Conservation (phyloP, 371 early-diverging fungal genomes). For the Umbelopsis sp. region DNA sequence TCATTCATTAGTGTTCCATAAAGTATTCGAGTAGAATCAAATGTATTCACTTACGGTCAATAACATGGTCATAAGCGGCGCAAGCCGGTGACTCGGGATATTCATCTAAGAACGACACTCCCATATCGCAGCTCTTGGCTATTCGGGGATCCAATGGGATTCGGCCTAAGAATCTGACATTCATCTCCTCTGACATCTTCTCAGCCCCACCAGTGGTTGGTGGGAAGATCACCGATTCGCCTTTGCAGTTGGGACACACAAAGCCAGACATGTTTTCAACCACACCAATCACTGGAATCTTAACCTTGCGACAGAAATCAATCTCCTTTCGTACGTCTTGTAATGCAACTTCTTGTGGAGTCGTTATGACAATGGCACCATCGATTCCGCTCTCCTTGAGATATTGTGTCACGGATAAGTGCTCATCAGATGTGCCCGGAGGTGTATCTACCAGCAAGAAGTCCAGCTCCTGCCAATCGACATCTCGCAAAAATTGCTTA, state of each 20-base stretch:
- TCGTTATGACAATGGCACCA: conserved; percentile 96
- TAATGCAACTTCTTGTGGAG: conserved; percentile 97
- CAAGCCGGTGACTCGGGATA: conserved; percentile 89
- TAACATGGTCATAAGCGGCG: conserved; percentile 72
- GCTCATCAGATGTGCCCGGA: conserved; percentile 99
- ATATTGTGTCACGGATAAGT: conserved; percentile 84
- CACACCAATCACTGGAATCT: conserved; percentile 90
- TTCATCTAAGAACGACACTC: conserved; percentile 85
- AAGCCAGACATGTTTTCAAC: conserved; percentile 99
- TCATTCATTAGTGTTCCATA: no score
- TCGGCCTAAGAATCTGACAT: conserved; percentile 77
- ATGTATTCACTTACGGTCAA: conserved; percentile 49
- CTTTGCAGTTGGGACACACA: conserved; percentile 92
- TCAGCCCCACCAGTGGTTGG: conserved; percentile 92
- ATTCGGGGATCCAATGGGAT: conserved; percentile 95
- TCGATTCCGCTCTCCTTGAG: conserved; percentile 80
- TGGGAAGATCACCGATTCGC: conserved; percentile 85
- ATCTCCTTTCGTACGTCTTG: conserved; percentile 97
- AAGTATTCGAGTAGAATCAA: no score
- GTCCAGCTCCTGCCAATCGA: conserved; percentile 93
- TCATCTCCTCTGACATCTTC: conserved; percentile 78
- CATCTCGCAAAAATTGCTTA: conserved; percentile 97
- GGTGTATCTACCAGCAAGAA: conserved; percentile 98
- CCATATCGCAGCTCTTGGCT: conserved; percentile 81
- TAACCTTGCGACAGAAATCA: conserved; percentile 93